Conservation (phyloP, 768 basidiomycete species). For the Dendrothele bispora region DNA sequence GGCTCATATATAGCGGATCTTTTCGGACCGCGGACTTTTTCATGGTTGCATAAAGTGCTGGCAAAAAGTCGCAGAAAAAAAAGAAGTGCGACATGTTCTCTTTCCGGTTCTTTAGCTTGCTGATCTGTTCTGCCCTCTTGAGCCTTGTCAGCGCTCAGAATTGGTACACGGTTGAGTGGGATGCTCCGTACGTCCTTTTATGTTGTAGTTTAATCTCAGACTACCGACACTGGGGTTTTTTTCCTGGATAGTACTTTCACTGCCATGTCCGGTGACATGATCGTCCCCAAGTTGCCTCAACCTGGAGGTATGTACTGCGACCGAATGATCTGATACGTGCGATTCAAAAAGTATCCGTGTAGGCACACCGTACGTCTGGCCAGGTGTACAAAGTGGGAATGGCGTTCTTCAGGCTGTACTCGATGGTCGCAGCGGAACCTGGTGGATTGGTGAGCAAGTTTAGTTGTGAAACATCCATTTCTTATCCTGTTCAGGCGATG, state of each 20-base stretch:
- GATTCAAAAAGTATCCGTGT: too few species aligned
- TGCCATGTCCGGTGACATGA: slow-evolving; percentile 25
- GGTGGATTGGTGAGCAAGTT: slow-evolving; percentile 23
- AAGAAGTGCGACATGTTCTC: too few species aligned
- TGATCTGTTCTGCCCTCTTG: slow-evolving; percentile 9
- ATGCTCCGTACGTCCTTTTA: slow-evolving; percentile 16
- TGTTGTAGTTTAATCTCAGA: background rate
- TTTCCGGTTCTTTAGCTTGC: slow-evolving; percentile 9
- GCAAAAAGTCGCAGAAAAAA: too few species aligned
- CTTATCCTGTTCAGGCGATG: slow-evolving; percentile 16
- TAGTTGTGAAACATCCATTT: background rate
- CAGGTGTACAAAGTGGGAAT: slow-evolving; percentile 25
- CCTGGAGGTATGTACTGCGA: slow-evolving; percentile 15
- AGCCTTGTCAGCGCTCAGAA: slow-evolving; percentile 15
- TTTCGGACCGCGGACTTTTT: too few species aligned
- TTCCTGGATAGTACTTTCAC: slow-evolving; percentile 21
- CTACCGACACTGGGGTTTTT: background rate
- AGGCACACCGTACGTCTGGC: slow-evolving; percentile 28
- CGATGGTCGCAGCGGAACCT: slow-evolving; percentile 25
- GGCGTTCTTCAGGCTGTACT: slow-evolving; percentile 27
- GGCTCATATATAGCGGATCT: too few species aligned
- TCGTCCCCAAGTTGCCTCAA: slow-evolving; percentile 21
- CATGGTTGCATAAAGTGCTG: too few species aligned
- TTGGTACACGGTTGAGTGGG: slow-evolving; percentile 29
- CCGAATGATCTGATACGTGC: too few species aligned